Evolutionary conservation across 2,329 filamentous ascomycete genomes (phyloP).

Genomic region (Colletotrichum siamense): DNA sequence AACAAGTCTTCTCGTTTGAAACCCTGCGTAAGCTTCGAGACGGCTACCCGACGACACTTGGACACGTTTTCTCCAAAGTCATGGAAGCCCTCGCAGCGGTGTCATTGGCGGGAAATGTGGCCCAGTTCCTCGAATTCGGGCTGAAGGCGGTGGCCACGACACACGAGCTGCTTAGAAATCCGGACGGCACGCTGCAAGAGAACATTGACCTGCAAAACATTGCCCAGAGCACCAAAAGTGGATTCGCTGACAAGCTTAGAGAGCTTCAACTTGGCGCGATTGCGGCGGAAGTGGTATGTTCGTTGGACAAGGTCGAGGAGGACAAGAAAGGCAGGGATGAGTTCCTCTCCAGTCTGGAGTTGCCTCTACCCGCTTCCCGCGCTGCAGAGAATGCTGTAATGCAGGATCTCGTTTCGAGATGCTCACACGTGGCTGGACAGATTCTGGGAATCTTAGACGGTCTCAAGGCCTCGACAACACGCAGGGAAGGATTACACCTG

Average conservation of each 20-base stretch:
- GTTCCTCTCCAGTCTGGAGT: no score
- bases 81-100: conserved; percentile 34
- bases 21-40: no score
- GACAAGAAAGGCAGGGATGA: no score
- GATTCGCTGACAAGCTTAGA: no score
- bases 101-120: conserved; percentile 38
- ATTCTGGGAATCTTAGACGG: not conserved
- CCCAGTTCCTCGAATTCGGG: not conserved
- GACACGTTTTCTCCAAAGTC: no score
- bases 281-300: no score
- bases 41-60: no score
- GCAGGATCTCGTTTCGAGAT: not conserved
- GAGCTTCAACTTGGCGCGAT: no score
- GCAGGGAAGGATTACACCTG: not conserved
- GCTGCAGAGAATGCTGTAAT: not conserved
- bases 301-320: no score
- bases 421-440: not conserved
- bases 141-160: not conserved
- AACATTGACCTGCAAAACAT: not conserved
- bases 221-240: not conserved
- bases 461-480: not conserved
- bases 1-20: no score
- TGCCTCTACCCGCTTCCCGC: no score
- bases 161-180: not conserved
- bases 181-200: not conserved